phyloP scores from a whole-genome alignment of 768 basidiomycete species.

The Pilatotrama ljubarskyi region DNA sequence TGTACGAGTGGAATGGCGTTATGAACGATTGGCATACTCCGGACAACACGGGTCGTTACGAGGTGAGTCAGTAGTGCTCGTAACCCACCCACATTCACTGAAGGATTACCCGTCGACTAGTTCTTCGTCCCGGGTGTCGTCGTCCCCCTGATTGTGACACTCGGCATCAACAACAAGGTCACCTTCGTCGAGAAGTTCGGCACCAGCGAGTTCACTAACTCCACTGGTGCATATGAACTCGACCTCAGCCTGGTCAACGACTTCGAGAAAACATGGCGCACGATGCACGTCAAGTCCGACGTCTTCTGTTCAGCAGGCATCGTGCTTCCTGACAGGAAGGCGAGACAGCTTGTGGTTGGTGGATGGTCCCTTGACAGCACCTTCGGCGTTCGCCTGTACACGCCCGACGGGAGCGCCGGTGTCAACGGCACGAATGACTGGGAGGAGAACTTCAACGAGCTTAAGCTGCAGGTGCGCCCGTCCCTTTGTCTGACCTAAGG shows the following conservation, averaged over 20 bases:
- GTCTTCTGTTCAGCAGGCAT: conserved; percentile 79
- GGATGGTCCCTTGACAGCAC: conserved; percentile 75
- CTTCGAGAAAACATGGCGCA: conserved; percentile 58
- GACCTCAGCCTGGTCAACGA: conserved; percentile 57
- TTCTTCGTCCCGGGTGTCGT: conserved; percentile 58
- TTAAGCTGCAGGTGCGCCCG: conserved; percentile 57
- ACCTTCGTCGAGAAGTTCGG: conserved; percentile 76
- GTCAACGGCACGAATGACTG: conserved; percentile 77
- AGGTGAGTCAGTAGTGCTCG: conserved; percentile 53
- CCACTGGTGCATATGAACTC: conserved; percentile 79
- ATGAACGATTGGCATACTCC: conserved; percentile 69
- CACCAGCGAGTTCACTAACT: conserved; percentile 59
- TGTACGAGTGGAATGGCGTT: conserved; percentile 34
- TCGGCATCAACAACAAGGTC: conserved; percentile 82
- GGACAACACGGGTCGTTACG: conserved; percentile 62
- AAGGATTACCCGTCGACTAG: conserved; percentile 26
- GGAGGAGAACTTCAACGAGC: conserved; percentile 65
- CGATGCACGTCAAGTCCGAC: conserved; percentile 74
- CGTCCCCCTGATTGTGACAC: conserved; percentile 71
- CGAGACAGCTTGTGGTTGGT: conserved; percentile 63
- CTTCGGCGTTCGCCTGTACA: conserved; percentile 71
- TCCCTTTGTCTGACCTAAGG: not conserved
- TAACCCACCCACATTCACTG: not conserved
- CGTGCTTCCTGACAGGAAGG: conserved; percentile 73
- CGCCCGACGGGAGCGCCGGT: conserved; percentile 65